A percentile compares a stretch with the other conserved stretches of the same genome.
Conservation (phyloP, 2,329 filamentous ascomycete genomes). For the Ophiosphaerella korrae region DNA sequence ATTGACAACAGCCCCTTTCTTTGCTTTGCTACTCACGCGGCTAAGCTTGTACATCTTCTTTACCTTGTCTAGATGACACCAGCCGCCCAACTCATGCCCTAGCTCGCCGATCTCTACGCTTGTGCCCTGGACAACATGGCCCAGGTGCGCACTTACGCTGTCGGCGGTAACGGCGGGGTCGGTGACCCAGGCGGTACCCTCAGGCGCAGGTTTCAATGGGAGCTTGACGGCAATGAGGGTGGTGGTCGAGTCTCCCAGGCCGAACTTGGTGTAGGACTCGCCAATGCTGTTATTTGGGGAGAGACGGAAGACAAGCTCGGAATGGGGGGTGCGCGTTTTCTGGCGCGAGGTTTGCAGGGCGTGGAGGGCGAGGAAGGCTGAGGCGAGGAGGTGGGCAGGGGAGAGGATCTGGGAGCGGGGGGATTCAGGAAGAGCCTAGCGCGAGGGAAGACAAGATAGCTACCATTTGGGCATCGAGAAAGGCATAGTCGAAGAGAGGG, state of each 20-base stretch:
- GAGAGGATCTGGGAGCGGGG: constrained; percentile 66
- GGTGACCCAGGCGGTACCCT: constrained; percentile 3
- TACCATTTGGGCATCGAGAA: constrained; percentile 84
- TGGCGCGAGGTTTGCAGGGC: constrained; percentile 61
- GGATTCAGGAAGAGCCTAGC: constrained; percentile 11
- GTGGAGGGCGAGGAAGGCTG: constrained; percentile 77
- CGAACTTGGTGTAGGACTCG: constrained; percentile 88
- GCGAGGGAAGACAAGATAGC: not conserved
- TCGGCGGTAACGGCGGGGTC: constrained; percentile 23
- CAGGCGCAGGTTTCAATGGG: constrained; percentile 41
- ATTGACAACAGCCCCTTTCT: constrained; percentile 40
- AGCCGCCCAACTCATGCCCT: constrained; percentile 58
- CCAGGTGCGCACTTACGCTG: constrained; percentile 35
- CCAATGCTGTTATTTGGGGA: constrained; percentile 89
- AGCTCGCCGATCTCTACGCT: constrained; percentile 26
- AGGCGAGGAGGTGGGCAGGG: constrained; percentile 72
- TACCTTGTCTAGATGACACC: constrained; percentile 61
- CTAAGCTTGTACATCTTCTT: constrained; percentile 88
- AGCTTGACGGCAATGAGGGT: constrained; percentile 84
- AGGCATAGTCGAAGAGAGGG: constrained; percentile 85
- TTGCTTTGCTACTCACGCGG: constrained; percentile 53
- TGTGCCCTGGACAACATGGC: constrained; percentile 29
- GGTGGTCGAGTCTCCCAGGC: constrained; percentile 72
- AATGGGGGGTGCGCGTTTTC: constrained; percentile 85
- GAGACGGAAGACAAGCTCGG: constrained; percentile 81